phyloP scores from a whole-genome alignment of 805 yeast species.

The Sugiyamaella lignohabitans region DNA sequence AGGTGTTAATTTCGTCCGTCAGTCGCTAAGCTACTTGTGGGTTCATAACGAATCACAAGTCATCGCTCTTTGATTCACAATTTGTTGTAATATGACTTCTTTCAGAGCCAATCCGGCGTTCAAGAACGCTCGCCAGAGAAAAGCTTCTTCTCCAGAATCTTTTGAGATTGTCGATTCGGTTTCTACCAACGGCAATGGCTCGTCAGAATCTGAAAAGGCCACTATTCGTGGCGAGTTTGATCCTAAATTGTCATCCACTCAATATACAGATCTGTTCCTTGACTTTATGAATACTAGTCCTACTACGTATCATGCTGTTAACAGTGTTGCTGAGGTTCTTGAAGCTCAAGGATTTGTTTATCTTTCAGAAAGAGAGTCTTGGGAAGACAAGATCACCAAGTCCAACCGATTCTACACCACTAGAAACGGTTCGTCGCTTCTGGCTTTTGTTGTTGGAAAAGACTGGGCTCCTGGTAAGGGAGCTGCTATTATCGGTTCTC shows the following conservation, averaged over 20 bases:
- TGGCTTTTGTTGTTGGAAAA: conserved; percentile 65
- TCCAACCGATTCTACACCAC: conserved; percentile 50
- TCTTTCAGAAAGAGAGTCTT: conserved; percentile 54
- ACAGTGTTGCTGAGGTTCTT: conserved; percentile 43
- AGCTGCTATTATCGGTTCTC: conserved; percentile 69
- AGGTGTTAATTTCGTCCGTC: too few relatives aligned
- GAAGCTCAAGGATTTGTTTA: conserved; percentile 56
- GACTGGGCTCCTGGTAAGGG: conserved; percentile 56
- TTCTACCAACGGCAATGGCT: not conserved
- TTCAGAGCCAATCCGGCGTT: conserved; percentile 8
- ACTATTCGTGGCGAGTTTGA: conserved; percentile 6
- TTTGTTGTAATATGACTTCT: conserved; percentile 3
- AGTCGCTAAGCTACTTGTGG: too few relatives aligned
- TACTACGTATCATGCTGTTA: conserved; percentile 67
- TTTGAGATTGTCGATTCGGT: not conserved
- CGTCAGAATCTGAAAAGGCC: not conserved
- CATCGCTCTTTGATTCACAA: not conserved
- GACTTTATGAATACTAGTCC: conserved; percentile 69
- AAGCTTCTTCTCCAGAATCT: not conserved
- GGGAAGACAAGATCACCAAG: conserved; percentile 39
- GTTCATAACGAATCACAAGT: too few relatives aligned
- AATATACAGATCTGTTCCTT: conserved; percentile 43
- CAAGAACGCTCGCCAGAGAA: not conserved
- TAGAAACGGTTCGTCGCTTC: conserved; percentile 61
- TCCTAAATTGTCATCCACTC: conserved; percentile 11